Evolutionary conservation across 768 basidiomycete species (phyloP), one percentile per base, ranked within the genome.

Genomic region (Suillus subaureus): DNA sequence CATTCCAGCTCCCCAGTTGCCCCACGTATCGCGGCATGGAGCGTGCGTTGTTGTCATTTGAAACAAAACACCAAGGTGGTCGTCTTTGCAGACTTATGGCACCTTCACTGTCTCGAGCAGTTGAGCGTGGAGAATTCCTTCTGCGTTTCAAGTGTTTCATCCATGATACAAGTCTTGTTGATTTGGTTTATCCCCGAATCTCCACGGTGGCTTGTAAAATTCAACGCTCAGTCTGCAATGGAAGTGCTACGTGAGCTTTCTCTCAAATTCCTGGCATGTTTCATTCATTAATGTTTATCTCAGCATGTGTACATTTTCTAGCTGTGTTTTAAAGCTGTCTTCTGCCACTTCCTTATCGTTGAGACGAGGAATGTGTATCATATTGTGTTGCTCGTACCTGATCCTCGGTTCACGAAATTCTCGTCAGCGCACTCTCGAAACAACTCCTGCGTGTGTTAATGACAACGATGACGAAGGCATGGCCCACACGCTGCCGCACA

Each of bases 21-120:
- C n/a, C 23, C 37, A 57, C 40, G 37, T 42, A 85, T 84, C 64
- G 86, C 90, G 52, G 90, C 90, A 13, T 93, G 91, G 91, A 82
- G 89, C 0, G 67, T 68, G 54, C 28, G 63, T 33, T 49, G 33
- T 7, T 49, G 33, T 7, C 37, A 5, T 47, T 23, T 18, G 18
- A 21, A 43, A n/a, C 9, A 15, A 26, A n/a, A 43, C 3, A 18
- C 13, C 7, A 26, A 26, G 6, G 23, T 42, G 15, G 31, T 51
- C n/a, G 6, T 61, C 26, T 28, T 35, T 35, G 7, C 45, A 69
- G 70, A 71, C 70, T 9, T 70, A 68, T n/a, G 70, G 65, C 18
- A 70, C 70, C 4, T 70, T 70, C 52, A 5, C 54, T 2, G 37
- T 70, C 35, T 54, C 57, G 7, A 61, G 60, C 7, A 33, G 33